A percentile compares a stretch with the other conserved stretches of the same genome.
These are phyloP conservation scores for Golubevia pallescens DNA, from an alignment of 1,284 basidiomycete genomes.

Conservation along the genomic window DNA sequence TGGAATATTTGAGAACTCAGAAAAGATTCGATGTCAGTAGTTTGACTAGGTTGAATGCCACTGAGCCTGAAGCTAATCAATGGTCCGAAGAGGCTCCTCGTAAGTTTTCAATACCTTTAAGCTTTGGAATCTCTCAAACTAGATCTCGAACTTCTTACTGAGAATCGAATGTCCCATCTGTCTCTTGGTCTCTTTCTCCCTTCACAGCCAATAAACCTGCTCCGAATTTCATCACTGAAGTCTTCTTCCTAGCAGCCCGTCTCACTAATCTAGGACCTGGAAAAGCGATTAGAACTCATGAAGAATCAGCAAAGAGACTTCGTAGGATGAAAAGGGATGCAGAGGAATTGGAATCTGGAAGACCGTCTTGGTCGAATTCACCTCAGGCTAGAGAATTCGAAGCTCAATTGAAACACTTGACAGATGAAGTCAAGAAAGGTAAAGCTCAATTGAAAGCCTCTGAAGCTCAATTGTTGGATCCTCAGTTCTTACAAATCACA, in stretches of 20 bases:
- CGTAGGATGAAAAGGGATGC: slow-evolving; percentile 72
- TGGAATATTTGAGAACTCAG: slow-evolving; percentile 69
- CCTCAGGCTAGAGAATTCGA: slow-evolving; percentile 58
- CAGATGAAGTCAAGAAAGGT: slow-evolving; percentile 39
- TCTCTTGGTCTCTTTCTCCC: not conserved
- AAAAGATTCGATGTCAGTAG: slow-evolving; percentile 40
- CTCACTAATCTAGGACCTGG: slow-evolving; percentile 66
- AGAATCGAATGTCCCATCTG: too few species aligned
- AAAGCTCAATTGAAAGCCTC: slow-evolving; percentile 74
- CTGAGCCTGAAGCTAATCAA: slow-evolving; percentile 48
- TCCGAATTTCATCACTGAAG: slow-evolving; percentile 91
- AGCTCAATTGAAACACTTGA: slow-evolving; percentile 50
- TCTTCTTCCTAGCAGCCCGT: slow-evolving; percentile 76
- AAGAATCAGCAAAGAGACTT: slow-evolving; percentile 75
- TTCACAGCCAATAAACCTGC: slow-evolving; percentile 1
- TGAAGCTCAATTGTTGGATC: slow-evolving; percentile 84
- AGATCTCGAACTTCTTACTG: too few species aligned
- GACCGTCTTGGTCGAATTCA: slow-evolving; percentile 36
- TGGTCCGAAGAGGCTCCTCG: slow-evolving; percentile 29
- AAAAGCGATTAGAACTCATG: slow-evolving; percentile 71
- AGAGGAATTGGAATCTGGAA: slow-evolving; percentile 73
- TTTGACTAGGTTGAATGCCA: slow-evolving; percentile 58
- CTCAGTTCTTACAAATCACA: slow-evolving; percentile 79
- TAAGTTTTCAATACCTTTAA: slow-evolving; percentile 1
- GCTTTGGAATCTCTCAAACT: too few species aligned